A percentile compares a stretch with the other conserved stretches of the same genome.
Evolutionary conservation across 192 early-diverging fungal species (phyloP).

Genomic region (Mortierella antarctica): DNA sequence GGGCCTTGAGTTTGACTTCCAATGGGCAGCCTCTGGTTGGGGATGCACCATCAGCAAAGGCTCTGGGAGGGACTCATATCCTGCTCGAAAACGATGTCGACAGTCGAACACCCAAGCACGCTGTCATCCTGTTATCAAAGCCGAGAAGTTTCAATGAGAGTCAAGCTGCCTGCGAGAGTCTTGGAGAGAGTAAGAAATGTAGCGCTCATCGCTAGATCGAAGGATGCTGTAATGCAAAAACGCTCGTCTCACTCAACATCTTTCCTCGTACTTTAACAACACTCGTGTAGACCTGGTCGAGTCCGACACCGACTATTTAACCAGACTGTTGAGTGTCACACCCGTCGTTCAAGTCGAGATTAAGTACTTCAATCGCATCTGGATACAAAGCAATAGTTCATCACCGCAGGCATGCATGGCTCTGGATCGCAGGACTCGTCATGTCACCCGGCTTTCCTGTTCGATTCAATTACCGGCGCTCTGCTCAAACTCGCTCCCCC

Average conservation of each 20-base stretch:
- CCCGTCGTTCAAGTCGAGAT: constrained; percentile 18
- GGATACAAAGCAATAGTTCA: not conserved
- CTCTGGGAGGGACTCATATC: constrained; percentile 22
- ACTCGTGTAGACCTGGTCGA: not conserved
- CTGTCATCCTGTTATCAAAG: constrained; percentile 30
- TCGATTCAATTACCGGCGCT: not conserved
- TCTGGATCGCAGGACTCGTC: constrained; percentile 2
- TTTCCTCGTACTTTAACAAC: not conserved
- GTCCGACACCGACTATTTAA: not conserved
- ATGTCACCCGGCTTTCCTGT: not conserved
- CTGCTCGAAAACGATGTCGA: constrained; percentile 43
- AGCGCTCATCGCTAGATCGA: not conserved
- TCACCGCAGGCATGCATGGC: not conserved
- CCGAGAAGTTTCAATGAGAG: constrained; percentile 14
- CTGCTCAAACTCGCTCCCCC: constrained; percentile 13
- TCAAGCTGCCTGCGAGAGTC: not conserved
- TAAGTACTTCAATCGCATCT: not conserved
- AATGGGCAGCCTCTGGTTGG: no score
- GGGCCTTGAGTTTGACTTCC: no score
- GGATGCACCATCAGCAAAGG: constrained; percentile 21
- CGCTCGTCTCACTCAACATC: not conserved
- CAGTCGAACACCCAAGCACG: constrained; percentile 10
- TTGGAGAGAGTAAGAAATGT: constrained; percentile 24
- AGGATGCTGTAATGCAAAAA: not conserved
- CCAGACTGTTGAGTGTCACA: constrained; percentile 8